Base-by-base conservation (phyloP, 768 basidiomycete species). In the Lactarius psammicola region DNA sequence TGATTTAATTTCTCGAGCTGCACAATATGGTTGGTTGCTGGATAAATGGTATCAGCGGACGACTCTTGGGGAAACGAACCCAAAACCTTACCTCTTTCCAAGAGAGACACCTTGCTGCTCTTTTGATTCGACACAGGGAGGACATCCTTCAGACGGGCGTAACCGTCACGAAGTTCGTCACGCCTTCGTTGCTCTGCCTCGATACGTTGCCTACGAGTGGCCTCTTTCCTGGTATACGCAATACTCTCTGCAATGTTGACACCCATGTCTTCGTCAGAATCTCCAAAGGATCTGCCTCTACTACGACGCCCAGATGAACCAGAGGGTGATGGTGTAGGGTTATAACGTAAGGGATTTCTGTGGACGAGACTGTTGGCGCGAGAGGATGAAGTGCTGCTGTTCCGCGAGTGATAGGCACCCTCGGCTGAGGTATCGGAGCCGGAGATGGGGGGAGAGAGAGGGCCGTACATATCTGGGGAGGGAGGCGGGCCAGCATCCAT, bases 141-240 rank as follows among this genome's bases (percentile, higher is more conserved):
- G 30, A 90, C 89, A 68, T 94, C 92, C 77, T 92, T 93, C 76
- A 95, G 80, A 73, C 89, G 87, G 40, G 89, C 88, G 77, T 95
- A 95, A 31, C 92, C 93, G 72, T 95, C 93, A 67, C 94, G 84
- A 67, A 95, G 82, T 77, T 95, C 94, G 76, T 94, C 92, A 69
- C 94, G 83, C 64, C 94, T 82, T 54, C 92, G 81, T 79, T 95
- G 90, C 76, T 94, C 91, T n/a, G 91, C 92, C 78, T 94, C 90
- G 63, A 94, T 93, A 60, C 92, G 82, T 76, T 93, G 91, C 73
- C 86, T 81, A 36, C 92, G 80, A 10, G 92, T 94, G 26, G 90
- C 90, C 78, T 94, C 91, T 74, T 93, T 94, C 73, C 91, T 80
- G 11, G 87, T 85, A 75, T 87, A 84, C 7, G 90, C 91, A 63